Evolutionary conservation across 306 rosid genomes (phyloP).

Genomic region (Prosopis cineraria): DNA sequence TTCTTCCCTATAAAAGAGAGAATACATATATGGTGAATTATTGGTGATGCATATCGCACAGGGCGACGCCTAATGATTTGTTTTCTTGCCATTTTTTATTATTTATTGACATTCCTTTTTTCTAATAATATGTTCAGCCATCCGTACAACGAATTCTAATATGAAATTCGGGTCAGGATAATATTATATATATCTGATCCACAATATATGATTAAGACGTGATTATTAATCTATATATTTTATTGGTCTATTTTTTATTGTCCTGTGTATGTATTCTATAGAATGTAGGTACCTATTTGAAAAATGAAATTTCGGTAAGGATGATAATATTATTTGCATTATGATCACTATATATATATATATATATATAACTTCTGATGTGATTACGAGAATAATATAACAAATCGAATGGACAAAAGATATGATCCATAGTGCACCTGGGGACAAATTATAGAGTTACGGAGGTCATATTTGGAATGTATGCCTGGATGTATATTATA

Average conservation of each 20-base stretch:
- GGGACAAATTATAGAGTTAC: not conserved
- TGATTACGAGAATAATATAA: not conserved
- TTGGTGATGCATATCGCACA: not conserved
- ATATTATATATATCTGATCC: not conserved
- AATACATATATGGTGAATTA: too few species aligned
- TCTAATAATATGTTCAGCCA: not conserved
- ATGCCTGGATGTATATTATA: not conserved
- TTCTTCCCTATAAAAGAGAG: not conserved
- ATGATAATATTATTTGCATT: not conserved
- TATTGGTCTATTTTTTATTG: not conserved
- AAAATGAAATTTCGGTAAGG: not conserved
- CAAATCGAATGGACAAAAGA: not conserved
- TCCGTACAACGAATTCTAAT: not conserved
- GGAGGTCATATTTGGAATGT: not conserved
- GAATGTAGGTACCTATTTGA: not conserved
- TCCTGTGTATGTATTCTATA: not conserved
- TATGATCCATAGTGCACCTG: not conserved
- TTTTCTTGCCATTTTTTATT: not conserved
- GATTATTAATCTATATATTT: not conserved
- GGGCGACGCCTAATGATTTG: not conserved
- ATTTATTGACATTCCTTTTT: not conserved
- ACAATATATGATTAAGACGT: not conserved
- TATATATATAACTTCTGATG: not conserved
- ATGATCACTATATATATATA: not conserved
- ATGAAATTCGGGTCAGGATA: not conserved